A percentile compares a stretch with the other conserved stretches of the same genome.
These are phyloP conservation scores for Penicillium malachiteum DNA, from an alignment of 495 filamentous ascomycete genomes.

Conservation along the genomic window DNA sequence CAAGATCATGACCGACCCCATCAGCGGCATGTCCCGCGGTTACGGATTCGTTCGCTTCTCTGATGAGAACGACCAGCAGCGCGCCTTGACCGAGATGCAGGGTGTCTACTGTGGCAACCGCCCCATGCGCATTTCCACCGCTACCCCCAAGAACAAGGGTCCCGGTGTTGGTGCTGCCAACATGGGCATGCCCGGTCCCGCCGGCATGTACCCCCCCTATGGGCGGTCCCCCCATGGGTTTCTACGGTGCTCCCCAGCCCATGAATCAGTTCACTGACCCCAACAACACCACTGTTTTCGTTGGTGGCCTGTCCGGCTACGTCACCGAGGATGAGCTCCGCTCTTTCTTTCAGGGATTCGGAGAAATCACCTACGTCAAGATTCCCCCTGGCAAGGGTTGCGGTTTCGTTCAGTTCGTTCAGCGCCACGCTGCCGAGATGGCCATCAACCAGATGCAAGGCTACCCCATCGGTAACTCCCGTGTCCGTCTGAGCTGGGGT, in stretches of 20 bases:
- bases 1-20: slow-evolving; percentile 99
- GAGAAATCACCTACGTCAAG: slow-evolving; percentile 99
- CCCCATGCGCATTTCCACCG: slow-evolving; percentile 98
- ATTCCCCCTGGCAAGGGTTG: slow-evolving; percentile 99
- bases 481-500: slow-evolving; percentile 95
- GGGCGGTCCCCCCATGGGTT: slow-evolving; percentile 76
- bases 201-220: slow-evolving; percentile 61
- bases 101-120: slow-evolving; percentile 99
- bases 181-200: slow-evolving; percentile 54
- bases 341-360: slow-evolving; percentile 99
- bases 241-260: slow-evolving; percentile 81
- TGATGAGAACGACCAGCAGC: slow-evolving; percentile 91
- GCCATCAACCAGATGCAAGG: slow-evolving; percentile 99
- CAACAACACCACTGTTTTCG: slow-evolving; percentile 99
- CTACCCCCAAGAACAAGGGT: slow-evolving; percentile 94
- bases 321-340: slow-evolving; percentile 99
- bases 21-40: slow-evolving; percentile 94
- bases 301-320: slow-evolving; percentile 95
- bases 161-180: slow-evolving; percentile 53
- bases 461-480: slow-evolving; percentile 98
- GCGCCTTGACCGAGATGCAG: slow-evolving; percentile 95
- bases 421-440: slow-evolving; percentile 99
- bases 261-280: slow-evolving; percentile 99
- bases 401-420: slow-evolving; percentile 98
- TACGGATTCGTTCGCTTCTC: slow-evolving; percentile 98